Evolutionary conservation across 148 eudicot species (phyloP).

Genomic region (Arbutus unedo): DNA sequence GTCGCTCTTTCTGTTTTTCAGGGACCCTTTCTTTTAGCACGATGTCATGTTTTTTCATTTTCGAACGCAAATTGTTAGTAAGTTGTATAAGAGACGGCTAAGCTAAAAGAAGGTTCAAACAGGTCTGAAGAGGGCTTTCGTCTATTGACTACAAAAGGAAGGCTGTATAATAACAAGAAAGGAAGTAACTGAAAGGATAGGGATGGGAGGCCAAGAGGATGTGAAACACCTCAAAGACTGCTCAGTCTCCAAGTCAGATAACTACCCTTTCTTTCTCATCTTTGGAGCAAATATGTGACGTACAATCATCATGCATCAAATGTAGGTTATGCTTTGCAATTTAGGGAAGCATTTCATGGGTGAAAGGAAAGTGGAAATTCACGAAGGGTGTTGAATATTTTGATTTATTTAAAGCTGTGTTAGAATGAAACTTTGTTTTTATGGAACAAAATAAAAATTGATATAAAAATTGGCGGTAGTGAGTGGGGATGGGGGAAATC

Average conservation of each 20-base stretch:
- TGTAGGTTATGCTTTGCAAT: neutral
- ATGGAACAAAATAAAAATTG: neutral
- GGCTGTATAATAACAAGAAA: neutral
- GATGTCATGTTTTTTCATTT: too few relatives aligned
- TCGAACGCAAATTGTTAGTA: too few relatives aligned
- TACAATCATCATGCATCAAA: neutral
- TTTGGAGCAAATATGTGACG: neutral
- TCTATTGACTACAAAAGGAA: neutral
- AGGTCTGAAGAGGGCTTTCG: neutral
- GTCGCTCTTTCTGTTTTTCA: too few relatives aligned
- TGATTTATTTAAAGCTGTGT: neutral
- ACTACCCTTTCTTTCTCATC: neutral
- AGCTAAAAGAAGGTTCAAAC: neutral
- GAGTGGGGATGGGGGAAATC: neutral
- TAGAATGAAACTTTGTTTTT: neutral
- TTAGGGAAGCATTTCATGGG: neutral
- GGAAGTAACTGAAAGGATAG: constrained; percentile 18
- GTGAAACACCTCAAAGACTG: constrained; percentile 81
- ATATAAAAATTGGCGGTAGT: neutral
- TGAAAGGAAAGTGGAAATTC: neutral
- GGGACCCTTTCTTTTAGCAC: too few relatives aligned
- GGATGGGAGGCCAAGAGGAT: constrained; percentile 44
- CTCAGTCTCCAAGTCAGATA: constrained; percentile 72
- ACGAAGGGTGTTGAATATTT: neutral
- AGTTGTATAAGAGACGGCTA: too few relatives aligned